A percentile compares a stretch with the other conserved stretches of the same genome.
Conservation (phyloP, 2,329 filamentous ascomycete species). For the Sporothrix humicola region DNA sequence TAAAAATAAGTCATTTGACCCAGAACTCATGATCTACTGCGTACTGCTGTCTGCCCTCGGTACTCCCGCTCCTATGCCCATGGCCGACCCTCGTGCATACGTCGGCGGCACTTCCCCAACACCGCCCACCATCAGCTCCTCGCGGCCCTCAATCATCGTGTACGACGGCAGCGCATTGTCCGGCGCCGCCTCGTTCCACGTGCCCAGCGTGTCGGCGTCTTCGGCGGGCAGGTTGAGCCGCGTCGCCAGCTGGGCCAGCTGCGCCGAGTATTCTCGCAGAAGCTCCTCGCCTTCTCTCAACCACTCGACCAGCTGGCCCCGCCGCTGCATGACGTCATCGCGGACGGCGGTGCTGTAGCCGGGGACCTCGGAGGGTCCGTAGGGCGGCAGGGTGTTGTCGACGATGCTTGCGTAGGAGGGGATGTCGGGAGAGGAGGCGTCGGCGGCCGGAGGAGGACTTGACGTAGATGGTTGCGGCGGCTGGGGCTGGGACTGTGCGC, state of each 20-base stretch:
- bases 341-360: slow-evolving; percentile 39
- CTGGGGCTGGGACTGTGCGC: not conserved
- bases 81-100: slow-evolving; percentile 32
- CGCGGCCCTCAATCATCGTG: slow-evolving; percentile 41
- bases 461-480: not conserved
- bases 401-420: slow-evolving; percentile 30
- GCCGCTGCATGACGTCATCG: slow-evolving; percentile 41
- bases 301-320: slow-evolving; percentile 43
- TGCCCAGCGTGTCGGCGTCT: slow-evolving; percentile 40
- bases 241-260: slow-evolving; percentile 42
- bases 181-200: slow-evolving; percentile 43
- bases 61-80: not conserved
- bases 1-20: not conserved
- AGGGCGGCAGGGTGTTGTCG: slow-evolving; percentile 38
- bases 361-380: slow-evolving; percentile 42
- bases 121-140: slow-evolving; percentile 44
- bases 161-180: slow-evolving; percentile 44
- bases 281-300: slow-evolving; percentile 43
- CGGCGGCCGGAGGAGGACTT: not conserved
- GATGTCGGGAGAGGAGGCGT: slow-evolving; percentile 34
- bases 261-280: slow-evolving; percentile 44
- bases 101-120: slow-evolving; percentile 44
- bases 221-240: slow-evolving; percentile 41
- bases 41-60: no score
- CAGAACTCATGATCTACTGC: no score